Evolutionary conservation across 805 yeast species (phyloP).

Genomic region (Pichia heedii): DNA sequence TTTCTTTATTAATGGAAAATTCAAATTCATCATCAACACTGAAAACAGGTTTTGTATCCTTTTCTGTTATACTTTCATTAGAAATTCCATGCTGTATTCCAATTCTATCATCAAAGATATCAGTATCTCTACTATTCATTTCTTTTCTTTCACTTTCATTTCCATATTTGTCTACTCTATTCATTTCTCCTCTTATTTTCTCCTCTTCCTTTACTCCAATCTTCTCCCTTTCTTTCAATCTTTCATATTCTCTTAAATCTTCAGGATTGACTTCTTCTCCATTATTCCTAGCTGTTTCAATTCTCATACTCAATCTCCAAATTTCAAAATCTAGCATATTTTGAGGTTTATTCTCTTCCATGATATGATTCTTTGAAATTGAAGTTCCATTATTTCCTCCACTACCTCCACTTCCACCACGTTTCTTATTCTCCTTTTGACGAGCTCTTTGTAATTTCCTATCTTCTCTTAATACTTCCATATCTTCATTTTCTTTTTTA

Average conservation of each 20-base stretch:
- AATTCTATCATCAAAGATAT: neutral
- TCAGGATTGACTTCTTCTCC: slow-evolving; percentile 31
- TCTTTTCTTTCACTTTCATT: too few species aligned
- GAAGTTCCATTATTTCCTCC: slow-evolving; percentile 15
- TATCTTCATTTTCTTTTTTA: neutral
- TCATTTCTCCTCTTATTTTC: too few species aligned
- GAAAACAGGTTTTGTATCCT: neutral
- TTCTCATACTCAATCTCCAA: slow-evolving; percentile 47
- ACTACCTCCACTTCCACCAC: slow-evolving; percentile 11
- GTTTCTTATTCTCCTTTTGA: slow-evolving; percentile 16
- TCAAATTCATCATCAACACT: slow-evolving; percentile 11
- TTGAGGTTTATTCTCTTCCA: slow-evolving; percentile 29
- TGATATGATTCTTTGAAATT: slow-evolving; percentile 28
- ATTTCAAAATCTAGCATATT: slow-evolving; percentile 50
- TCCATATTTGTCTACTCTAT: too few species aligned
- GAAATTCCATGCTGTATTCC: neutral
- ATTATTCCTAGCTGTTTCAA: slow-evolving; percentile 39
- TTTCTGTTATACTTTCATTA: too few species aligned
- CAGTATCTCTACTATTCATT: too few species aligned
- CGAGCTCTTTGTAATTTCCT: slow-evolving; percentile 10
- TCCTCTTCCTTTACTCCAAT: too few species aligned
- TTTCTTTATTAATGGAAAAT: neutral
- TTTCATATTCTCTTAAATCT: slow-evolving; percentile 1
- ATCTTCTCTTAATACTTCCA: slow-evolving; percentile 7
- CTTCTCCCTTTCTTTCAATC: neutral